Conservation (phyloP, 2,329 filamentous ascomycete species). For the Lasiodiplodia sp. region DNA sequence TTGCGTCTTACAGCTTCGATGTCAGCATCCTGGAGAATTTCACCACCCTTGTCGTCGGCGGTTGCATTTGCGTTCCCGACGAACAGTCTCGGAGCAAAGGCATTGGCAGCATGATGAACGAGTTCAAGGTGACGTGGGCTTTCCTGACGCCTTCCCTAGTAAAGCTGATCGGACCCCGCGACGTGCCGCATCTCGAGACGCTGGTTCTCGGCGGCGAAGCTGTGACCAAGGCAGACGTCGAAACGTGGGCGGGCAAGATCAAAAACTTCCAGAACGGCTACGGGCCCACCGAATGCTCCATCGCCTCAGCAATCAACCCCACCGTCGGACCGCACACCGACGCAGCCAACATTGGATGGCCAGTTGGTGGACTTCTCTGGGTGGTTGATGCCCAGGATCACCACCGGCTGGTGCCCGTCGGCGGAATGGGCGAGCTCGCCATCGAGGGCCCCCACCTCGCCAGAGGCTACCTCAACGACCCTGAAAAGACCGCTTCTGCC, state of each 20-base stretch:
- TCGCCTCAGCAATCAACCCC: conserved; percentile 37
- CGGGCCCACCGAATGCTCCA: conserved; percentile 41
- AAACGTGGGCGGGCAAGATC: conserved; percentile 38
- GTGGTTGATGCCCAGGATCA: conserved; percentile 40
- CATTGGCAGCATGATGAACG: conserved; percentile 52
- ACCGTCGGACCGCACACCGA: conserved; percentile 36
- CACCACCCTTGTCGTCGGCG: conserved; percentile 41
- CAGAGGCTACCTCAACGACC: conserved; percentile 43
- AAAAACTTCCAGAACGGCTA: conserved; percentile 35
- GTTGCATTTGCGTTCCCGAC: conserved; percentile 50
- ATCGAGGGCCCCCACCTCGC: conserved; percentile 45
- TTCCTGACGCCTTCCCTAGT: conserved; percentile 48
- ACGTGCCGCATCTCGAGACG: conserved; percentile 52
- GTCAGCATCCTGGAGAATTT: conserved; percentile 46
- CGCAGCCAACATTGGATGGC: background rate
- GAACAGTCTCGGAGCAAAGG: conserved; percentile 52
- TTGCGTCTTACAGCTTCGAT: conserved; percentile 38
- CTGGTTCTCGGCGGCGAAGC: conserved; percentile 44
- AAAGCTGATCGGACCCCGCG: conserved; percentile 47
- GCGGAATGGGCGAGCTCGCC: conserved; percentile 44
- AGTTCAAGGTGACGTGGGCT: conserved; percentile 36
- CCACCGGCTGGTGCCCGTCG: conserved; percentile 43
- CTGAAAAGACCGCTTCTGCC: conserved; percentile 40
- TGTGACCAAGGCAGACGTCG: background rate
- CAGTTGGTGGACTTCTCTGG: conserved; percentile 27